Base-by-base conservation (phyloP, 129 eudicot species). In the Ambrosia artemisiifolia region DNA sequence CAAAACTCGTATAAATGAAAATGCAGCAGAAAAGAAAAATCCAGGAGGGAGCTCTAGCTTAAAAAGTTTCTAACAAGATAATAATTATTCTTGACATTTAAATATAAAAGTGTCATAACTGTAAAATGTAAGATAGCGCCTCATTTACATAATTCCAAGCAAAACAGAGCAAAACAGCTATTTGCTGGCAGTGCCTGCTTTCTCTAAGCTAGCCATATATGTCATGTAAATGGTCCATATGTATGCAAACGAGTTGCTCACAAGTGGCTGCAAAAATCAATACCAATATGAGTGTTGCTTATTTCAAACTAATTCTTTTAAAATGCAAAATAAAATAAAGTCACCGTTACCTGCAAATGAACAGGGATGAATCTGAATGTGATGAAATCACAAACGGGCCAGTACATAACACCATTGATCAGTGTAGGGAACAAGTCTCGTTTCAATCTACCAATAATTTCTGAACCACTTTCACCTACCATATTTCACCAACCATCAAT, bases 381-480 rank as follows among this genome's bases (percentile, higher is more conserved):
- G 69, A 95, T 71, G 62, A 95, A 95, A 85, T 95, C 99, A 81
- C 99, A 95, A 6, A 88, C 0, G 0, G 99, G 99, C 99, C 99
- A 90, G 78, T 88, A 91, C 96, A 95, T 91, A 61, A 85, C 78
- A 54, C 99, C 99, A 76, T 69, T 91, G 13, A 88, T 77, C 86
- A 91, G 33, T 43, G 99, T 95, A 11, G 99, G 97, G 14, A 91
- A 35, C 79, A 90, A 69, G 67, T 95, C 99, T 34, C 99, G 85
- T 73, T 80, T 88, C 80, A 91, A 78, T 80, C 97, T 76, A 42
- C 90, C 91, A 71, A 81, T 65, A 11, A 95, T 88, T 77, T 88
- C 99, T 32, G 76, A 48, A 48, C 81, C 80, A 69, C 44, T 85
- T 80, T 95, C 99, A 65, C 99, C 99, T 95, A 73, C 56, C 9